These are phyloP conservation scores for Rhodofomes roseus DNA, from an alignment of 1,284 basidiomycete genomes.

Conservation along the genomic window DNA sequence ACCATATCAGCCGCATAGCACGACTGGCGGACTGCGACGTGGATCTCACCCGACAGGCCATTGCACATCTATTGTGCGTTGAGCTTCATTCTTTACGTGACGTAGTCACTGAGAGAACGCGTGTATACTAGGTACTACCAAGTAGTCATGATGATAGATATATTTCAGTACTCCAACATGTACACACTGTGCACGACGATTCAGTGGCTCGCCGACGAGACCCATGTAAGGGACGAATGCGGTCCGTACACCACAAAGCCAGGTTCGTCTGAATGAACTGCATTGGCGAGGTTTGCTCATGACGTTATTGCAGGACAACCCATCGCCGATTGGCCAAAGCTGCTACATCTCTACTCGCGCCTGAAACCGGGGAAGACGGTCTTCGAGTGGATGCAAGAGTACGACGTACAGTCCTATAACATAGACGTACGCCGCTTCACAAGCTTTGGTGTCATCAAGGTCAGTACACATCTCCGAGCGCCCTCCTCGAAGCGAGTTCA, in stretches of 20 bases:
- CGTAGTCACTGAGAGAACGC: not conserved
- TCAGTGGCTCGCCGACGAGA: conserved; percentile 80
- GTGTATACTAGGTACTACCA: conserved; percentile 75
- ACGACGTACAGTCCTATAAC: conserved; percentile 67
- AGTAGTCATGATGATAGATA: conserved; percentile 93
- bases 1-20: conserved; percentile 90
- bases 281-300: not conserved
- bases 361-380: conserved; percentile 85
- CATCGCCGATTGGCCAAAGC: conserved; percentile 77
- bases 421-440: conserved; percentile 93
- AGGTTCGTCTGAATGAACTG: conserved; percentile 35
- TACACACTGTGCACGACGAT: conserved; percentile 87
- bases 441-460: conserved; percentile 99
- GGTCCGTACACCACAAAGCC: conserved; percentile 84
- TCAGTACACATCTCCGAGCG: conserved; percentile 19
- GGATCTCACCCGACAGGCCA: conserved; percentile 79
- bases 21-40: conserved; percentile 90
- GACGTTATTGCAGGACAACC: conserved; percentile 35
- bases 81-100: conserved; percentile 3
- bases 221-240: conserved; percentile 83
- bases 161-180: conserved; percentile 98
- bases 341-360: conserved; percentile 83
- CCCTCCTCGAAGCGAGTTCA: not conserved
- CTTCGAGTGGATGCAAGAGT: conserved; percentile 84
- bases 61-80: conserved; percentile 87